Percentiles rank a stretch among this genome's conserved stretches.
These are phyloP conservation scores for Solanum acaule DNA, from an alignment of 257 asterid genomes.

Conservation along the genomic window DNA sequence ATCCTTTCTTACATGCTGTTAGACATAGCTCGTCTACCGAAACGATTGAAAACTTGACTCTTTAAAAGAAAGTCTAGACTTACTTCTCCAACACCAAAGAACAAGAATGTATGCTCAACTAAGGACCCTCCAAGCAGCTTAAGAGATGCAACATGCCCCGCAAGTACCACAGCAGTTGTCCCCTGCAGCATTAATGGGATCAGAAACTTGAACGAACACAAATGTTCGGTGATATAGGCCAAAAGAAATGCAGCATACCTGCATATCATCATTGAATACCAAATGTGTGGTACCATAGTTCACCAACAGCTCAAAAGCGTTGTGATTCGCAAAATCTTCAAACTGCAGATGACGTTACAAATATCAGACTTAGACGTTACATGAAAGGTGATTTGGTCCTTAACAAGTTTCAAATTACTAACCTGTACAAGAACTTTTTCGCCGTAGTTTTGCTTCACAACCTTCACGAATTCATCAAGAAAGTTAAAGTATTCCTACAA, in stretches of 20 bases:
- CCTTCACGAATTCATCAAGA: conserved; percentile 79
- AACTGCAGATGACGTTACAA: too few relatives aligned
- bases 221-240: neutral
- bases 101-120: conserved; percentile 84
- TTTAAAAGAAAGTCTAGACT: neutral
- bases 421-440: conserved; percentile 63
- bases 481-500: conserved; percentile 75
- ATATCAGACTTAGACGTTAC: too few relatives aligned
- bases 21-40: neutral
- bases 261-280: too few relatives aligned
- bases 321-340: too few relatives aligned
- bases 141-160: conserved; percentile 84
- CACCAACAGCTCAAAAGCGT: too few relatives aligned
- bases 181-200: conserved; percentile 47
- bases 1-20: neutral
- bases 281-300: too few relatives aligned
- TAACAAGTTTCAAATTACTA: too few relatives aligned
- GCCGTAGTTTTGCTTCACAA: conserved; percentile 84
- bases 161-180: conserved; percentile 83
- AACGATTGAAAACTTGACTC: neutral
- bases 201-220: neutral
- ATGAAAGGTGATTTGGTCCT: too few relatives aligned
- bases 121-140: conserved; percentile 77
- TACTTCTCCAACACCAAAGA: conserved; percentile 99
- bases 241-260: neutral